These are phyloP conservation scores for Zygotorulaspora florentina DNA, from an alignment of 805 yeast genomes.

Conservation along the genomic window DNA sequence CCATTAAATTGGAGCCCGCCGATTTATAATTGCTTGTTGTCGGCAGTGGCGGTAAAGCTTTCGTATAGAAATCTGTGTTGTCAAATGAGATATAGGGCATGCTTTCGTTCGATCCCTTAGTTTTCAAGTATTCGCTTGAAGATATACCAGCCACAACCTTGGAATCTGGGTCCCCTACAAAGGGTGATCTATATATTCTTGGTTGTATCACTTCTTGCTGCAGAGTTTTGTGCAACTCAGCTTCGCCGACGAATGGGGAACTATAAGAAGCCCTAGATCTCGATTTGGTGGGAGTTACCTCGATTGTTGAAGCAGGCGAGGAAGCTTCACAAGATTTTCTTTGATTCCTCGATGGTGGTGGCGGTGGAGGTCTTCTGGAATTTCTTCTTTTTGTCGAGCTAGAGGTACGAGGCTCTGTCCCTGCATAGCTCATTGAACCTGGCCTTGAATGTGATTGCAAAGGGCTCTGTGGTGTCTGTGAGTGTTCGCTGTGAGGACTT, in stretches of 20 bases:
- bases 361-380: constrained; percentile 27
- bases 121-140: not conserved
- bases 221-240: constrained; percentile 3
- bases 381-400: constrained; percentile 3
- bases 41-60: constrained; percentile 18
- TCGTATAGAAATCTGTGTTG: constrained; percentile 5
- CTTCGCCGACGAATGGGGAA: constrained; percentile 21
- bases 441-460: not conserved
- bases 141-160: not conserved
- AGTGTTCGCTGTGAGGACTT: not conserved
- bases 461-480: constrained; percentile 4
- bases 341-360: constrained; percentile 13
- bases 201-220: constrained; percentile 1
- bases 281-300: constrained; percentile 1
- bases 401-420: constrained; percentile 3
- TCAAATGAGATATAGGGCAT: constrained; percentile 10
- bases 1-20: not conserved
- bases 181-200: constrained; percentile 15
- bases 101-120: constrained; percentile 4
- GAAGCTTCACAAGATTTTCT: not conserved
- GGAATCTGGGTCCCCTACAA: constrained; percentile 16
- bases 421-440: constrained; percentile 1
- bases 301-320: constrained; percentile 7
- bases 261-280: constrained; percentile 2
- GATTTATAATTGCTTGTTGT: not conserved